Percentiles rank a stretch among this genome's conserved stretches.
Conservation (phyloP, 2,329 filamentous ascomycete species). For the Fusarium denticulatum region DNA sequence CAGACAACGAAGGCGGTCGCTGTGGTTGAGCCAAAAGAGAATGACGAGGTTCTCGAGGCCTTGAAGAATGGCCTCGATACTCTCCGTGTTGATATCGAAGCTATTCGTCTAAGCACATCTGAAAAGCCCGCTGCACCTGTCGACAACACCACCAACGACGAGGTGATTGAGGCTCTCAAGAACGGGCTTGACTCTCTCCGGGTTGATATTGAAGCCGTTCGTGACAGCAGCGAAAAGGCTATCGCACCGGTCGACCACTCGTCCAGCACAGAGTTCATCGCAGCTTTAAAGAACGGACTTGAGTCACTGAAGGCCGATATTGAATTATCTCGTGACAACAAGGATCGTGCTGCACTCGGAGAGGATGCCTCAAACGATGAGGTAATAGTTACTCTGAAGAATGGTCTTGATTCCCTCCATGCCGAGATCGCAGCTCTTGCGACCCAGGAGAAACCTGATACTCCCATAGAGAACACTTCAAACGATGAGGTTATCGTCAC, state of each 20-base stretch:
- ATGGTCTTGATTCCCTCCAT: conserved; percentile 77
- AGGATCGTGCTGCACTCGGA: conserved; percentile 58
- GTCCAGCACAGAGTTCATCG: conserved; percentile 30
- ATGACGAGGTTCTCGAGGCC: conserved; percentile 84
- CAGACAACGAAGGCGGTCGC: conserved; percentile 56
- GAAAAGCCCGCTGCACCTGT: conserved; percentile 40
- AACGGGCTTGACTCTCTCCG: conserved; percentile 32
- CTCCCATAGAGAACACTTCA: conserved; percentile 50
- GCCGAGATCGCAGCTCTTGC: conserved; percentile 72
- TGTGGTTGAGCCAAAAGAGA: conserved; percentile 62
- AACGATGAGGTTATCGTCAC: conserved; percentile 84
- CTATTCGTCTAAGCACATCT: conserved; percentile 69
- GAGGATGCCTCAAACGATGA: conserved; percentile 84
- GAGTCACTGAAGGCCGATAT: conserved; percentile 36
- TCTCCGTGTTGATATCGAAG: conserved; percentile 37
- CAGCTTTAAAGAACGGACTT: conserved; percentile 34
- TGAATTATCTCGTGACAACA: conserved; percentile 68
- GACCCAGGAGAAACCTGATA: conserved; percentile 60
- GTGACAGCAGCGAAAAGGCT: conserved; percentile 66
- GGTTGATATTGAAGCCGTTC: conserved; percentile 54
- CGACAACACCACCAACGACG: conserved; percentile 30
- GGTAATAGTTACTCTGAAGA: conserved; percentile 82
- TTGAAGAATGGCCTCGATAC: conserved; percentile 37
- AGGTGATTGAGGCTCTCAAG: conserved; percentile 35
- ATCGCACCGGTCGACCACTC: conserved; percentile 25